Conservation (phyloP, 2,329 filamentous ascomycete genomes). For the Sclerotiophoma versabilis region DNA sequence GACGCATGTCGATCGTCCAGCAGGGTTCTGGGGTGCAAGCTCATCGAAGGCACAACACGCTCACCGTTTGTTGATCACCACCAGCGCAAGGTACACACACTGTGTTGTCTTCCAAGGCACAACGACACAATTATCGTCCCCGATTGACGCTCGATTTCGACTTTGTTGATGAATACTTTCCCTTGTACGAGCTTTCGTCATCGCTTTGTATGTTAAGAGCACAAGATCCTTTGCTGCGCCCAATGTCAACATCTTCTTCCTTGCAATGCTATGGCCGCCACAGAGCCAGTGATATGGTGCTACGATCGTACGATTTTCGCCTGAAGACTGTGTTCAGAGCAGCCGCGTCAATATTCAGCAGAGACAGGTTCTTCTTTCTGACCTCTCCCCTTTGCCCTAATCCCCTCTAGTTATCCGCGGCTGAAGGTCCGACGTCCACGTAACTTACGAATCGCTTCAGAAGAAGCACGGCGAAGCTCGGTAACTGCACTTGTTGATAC, state of each 20-base stretch:
- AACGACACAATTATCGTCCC: too few relatives aligned
- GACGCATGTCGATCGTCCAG: constrained; percentile 11
- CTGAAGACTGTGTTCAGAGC: neutral
- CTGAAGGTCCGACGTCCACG: neutral
- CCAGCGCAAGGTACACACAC: neutral
- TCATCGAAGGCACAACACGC: neutral
- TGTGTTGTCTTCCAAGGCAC: neutral
- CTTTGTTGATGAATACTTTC: neutral
- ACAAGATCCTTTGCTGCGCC: neutral
- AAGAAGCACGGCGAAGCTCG: constrained; percentile 14
- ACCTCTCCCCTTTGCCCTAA: neutral
- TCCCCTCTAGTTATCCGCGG: constrained; percentile 3
- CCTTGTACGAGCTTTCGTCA: too few relatives aligned
- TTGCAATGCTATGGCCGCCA: neutral
- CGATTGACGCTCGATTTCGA: neutral
- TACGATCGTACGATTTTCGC: constrained; percentile 11
- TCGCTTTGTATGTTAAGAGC: neutral
- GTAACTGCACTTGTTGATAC: neutral
- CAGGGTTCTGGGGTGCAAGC: neutral
- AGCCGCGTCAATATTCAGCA: neutral
- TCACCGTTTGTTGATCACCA: neutral
- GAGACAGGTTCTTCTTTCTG: neutral
- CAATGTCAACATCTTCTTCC: neutral
- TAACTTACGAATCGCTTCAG: neutral
- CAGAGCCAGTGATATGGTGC: neutral